phyloP scores from a whole-genome alignment of 2,329 filamentous ascomycete genomes.

The Aspergillus sp. region DNA sequence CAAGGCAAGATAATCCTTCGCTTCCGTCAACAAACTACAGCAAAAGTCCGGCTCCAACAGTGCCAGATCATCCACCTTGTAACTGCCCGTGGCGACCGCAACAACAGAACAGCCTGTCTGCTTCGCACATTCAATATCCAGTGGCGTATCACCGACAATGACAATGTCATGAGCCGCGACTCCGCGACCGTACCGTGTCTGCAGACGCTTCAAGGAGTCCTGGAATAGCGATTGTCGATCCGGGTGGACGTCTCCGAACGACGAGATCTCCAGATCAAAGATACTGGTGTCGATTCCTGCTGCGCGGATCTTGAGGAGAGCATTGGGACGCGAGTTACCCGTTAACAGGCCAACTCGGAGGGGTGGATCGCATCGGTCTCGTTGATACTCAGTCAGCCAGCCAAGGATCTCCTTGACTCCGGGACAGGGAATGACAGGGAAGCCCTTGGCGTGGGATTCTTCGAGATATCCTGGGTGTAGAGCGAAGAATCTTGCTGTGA shows the following conservation, averaged over 20 bases:
- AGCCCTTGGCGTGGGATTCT: constrained; percentile 8
- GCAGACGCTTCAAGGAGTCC: constrained; percentile 8
- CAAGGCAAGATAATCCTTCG: constrained; percentile 3
- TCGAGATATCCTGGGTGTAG: constrained; percentile 12
- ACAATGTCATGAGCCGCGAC: constrained; percentile 9
- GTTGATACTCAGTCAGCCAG: constrained; percentile 5
- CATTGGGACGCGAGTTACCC: constrained; percentile 14
- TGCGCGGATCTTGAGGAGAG: constrained; percentile 8
- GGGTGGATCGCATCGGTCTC: not conserved
- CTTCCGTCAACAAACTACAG: constrained; percentile 1
- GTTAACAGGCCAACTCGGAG: constrained; percentile 9
- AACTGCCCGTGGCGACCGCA: constrained; percentile 15
- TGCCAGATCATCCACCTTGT: constrained; percentile 12
- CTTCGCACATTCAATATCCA: constrained; percentile 16
- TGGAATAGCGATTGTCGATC: constrained; percentile 9
- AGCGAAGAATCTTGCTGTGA: constrained; percentile 6
- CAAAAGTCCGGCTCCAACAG: constrained; percentile 1
- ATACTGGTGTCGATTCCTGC: constrained; percentile 10
- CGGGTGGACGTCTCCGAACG: constrained; percentile 13
- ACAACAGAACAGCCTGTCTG: constrained; percentile 14
- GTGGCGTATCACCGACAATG: constrained; percentile 13
- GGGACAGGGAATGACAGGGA: constrained; percentile 3
- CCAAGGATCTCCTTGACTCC: constrained; percentile 7
- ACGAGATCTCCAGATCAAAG: constrained; percentile 14
- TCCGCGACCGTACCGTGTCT: constrained; percentile 1